Evolutionary conservation across 2,329 filamentous ascomycete genomes (phyloP).

Genomic region (Ceratocystis alfenasii): DNA sequence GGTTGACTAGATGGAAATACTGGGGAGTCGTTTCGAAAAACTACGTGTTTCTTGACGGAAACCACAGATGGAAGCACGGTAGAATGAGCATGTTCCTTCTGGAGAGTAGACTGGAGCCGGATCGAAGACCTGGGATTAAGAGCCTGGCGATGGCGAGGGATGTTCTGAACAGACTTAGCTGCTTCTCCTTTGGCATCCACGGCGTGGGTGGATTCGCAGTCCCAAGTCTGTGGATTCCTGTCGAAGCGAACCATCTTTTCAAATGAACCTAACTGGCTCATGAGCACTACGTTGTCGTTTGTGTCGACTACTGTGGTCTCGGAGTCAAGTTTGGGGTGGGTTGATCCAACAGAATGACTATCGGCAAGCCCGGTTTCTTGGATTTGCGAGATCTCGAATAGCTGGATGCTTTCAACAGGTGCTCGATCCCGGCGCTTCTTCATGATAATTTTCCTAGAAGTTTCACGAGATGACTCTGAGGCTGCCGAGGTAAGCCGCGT

Average conservation of each 20-base stretch:
- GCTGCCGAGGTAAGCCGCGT: neutral
- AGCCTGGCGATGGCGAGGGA: conserved; percentile 7
- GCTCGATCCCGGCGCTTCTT: neutral
- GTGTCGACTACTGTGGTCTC: conserved; percentile 3
- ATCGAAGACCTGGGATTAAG: neutral
- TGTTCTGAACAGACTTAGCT: neutral
- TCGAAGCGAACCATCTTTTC: conserved; percentile 14
- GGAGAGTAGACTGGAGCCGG: neutral
- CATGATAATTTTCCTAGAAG: neutral
- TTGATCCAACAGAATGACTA: neutral
- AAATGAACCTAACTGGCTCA: neutral
- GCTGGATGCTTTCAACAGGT: neutral
- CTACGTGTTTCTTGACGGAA: neutral
- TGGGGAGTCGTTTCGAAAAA: neutral
- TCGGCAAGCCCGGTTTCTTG: conserved; percentile 2
- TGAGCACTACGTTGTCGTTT: neutral
- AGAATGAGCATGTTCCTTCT: neutral
- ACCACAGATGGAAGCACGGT: neutral
- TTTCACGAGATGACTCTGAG: conserved; percentile 10
- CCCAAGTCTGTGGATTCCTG: conserved; percentile 14
- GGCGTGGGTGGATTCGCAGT: conserved; percentile 12
- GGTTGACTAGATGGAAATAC: neutral
- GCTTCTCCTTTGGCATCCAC: neutral
- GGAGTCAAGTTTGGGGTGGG: neutral
- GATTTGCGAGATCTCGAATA: conserved; percentile 8